Base-by-base conservation (phyloP, 139 green algal species). In the Ettlia oleoabundans region DNA sequence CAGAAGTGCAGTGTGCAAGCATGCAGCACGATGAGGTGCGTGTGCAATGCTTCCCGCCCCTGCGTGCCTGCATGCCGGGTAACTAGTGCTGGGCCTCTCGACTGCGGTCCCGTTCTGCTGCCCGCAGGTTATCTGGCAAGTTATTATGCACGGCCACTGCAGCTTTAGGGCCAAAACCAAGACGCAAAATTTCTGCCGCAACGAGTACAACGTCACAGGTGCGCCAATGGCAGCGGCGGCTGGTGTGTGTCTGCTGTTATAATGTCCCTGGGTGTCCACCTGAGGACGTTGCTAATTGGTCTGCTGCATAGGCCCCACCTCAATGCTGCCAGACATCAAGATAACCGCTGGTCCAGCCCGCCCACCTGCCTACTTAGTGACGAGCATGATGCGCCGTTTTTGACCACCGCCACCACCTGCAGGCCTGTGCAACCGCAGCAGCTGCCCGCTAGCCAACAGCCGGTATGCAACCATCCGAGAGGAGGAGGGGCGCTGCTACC, bases 191-290 rank as follows among this genome's bases (percentile, higher is more conserved):
- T 99, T 99, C 78, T 99, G 97, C 89, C 83, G 94, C 33, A 99
- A 99, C 75, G 94, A 98, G 91, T 97, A 98, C 91, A 99, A 99
- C 71, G 96, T 99, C 0, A 98, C 96, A 26, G 96, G 91, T 53
- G 64, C 26, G 78, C 70, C 28, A 19, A 28, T 21, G 43, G 42
- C 42, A 13, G 41, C 52, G 33, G 8, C 52, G 62, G 9, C 41
- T 37, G 32, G 26, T 21, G 22, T 24, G 13, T 58, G 13, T 58
- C 47, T 58, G 47, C 47, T 58, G 10, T 10, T 15, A 58, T 10
- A 10, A 58, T 58, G 47, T 58, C 47, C 13, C 47, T 58, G 15
- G 6, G 52, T 38, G 15, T 1, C 33, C n/a, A n/a, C n/a, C n/a
- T n/a, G n/a, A n/a, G n/a, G n/a, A 62, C 38, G 43, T 65, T 80